Evolutionary conservation across 768 basidiomycete genomes (phyloP), one percentile per base, ranked within the genome.

Genomic region (Macrolepiota albuminosa): DNA sequence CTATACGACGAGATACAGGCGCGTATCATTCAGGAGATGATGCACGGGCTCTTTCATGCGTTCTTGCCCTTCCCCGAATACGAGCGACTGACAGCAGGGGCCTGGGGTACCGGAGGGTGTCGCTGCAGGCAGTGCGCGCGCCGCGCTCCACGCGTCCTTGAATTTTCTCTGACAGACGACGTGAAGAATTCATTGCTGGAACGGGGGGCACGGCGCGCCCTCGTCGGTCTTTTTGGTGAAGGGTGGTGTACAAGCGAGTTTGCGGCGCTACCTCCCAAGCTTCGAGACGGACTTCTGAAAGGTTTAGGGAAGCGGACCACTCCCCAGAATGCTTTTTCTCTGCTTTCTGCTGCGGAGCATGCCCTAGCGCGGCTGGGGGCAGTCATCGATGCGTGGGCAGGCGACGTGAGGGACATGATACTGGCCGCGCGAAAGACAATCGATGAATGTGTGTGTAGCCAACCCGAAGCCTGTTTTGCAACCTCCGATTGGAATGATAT

Each of bases 231-330:
- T 34, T 98, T 92, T 67, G 93, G 93, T 5, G 90, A 93, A 63
- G 89, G 90, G 2, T 97, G 95, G 95, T 88, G 85, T 71, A 88
- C 84, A 0, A 71, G 82, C 40, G 94, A 97, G 57, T 91, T 98
- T 65, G 90, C 90, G 0, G 71, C 74, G 0, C 77, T 96, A 2
- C 79, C 86, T 3, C 80, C 78, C 58, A 86, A 87, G 63, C 78
- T 84, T 21, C 81, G 89, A 42, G 85, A 89, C 26, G 76, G 75
- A 14, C 74, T 95, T 8, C 73, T 95, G n/a, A 85, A 85, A 59
- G 90, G 89, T 4, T 77, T 97, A 0, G 79, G 79, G 18, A 88
- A 87, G 59, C 78, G 84, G 6, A 87, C 91, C 2, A 86, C 82
- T 0, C 83, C 89, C 0, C 59, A 72, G 50, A 93, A 90, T 60